Evolutionary conservation across 257 asterid species (phyloP), one percentile per base, ranked within the genome.

Genomic region (Solanum tacnaense): DNA sequence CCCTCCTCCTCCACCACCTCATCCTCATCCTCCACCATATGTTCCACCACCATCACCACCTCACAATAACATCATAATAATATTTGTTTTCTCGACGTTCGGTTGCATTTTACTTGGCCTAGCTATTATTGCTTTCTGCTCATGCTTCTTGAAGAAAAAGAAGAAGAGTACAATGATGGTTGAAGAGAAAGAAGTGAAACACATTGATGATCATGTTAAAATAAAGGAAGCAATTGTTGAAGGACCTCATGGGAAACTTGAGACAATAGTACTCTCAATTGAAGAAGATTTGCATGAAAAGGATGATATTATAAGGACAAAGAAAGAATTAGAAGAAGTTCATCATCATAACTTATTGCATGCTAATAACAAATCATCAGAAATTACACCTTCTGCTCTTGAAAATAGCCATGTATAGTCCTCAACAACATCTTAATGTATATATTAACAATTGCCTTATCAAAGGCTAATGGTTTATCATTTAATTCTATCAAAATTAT

Each of bases 121-220:
- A 39, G 90, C 90, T 10, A 49, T 87, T 44, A 12, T 73, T 23
- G 88, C 92, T 18, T 87, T 89, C 4, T 85, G 76, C 34, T 90
- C 90, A 71, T 90, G 81, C 83, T 56, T 56, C 65, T 91, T 84
- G 83, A 91, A 84, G 89, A 91, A 89, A 79, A 91, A 75, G 88
- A 91, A 88, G 83, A 87, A 88, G 86, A 88, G 78, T 79, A 87
- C 23, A 85, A 25, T 6, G 41, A 31, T 67, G 13, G 87, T 75
- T 6, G 87, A 88, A 71, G 70, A 72, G 49, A 87, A 87, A 21
- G 84, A 90, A 49, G 72, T 83, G 74, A 56, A 88, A 11, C 79
- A 90, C 78, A 65, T 91, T 41, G 91, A 90, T 34, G 92, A 90
- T 25, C 93, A 90, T 78, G 70, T 89, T 84, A 90, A 73, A 88